phyloP scores from a whole-genome alignment of 371 early-diverging fungal genomes.

The Mortierella sp. region DNA sequence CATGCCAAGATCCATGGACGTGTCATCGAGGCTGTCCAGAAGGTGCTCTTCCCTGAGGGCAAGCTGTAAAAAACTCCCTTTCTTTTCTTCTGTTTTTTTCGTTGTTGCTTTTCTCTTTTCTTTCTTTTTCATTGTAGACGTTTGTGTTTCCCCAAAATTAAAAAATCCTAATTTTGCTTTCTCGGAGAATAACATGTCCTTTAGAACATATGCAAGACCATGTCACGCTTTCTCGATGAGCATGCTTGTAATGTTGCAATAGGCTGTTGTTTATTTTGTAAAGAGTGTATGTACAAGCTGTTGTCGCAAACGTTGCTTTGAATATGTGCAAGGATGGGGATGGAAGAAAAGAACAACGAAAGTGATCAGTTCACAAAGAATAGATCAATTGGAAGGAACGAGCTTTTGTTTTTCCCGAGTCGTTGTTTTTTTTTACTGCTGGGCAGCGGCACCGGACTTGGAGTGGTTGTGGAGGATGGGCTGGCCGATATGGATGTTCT shows the following conservation, averaged over 20 bases:
- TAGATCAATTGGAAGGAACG: background rate
- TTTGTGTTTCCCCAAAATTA: background rate
- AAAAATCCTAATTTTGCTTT: background rate
- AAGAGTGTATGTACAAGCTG: background rate
- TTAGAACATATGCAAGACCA: background rate
- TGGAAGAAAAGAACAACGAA: background rate
- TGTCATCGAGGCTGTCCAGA: conserved; percentile 78
- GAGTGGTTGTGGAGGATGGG: conserved; percentile 51
- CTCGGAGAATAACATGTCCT: background rate
- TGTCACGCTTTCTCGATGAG: background rate
- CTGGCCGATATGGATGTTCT: conserved; percentile 45
- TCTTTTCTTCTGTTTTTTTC: background rate
- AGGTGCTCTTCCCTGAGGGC: conserved; percentile 62
- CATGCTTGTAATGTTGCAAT: background rate
- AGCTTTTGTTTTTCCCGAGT: background rate
- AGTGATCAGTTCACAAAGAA: background rate
- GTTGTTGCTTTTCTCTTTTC: background rate
- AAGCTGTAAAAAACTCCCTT: conserved; percentile 30
- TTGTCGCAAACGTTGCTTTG: background rate
- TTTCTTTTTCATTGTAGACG: background rate
- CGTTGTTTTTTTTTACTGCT: conserved; percentile 13
- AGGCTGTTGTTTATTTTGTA: background rate
- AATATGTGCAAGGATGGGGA: background rate
- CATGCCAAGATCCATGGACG: conserved; percentile 72
- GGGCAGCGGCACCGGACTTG: conserved; percentile 55